Conservation (phyloP, 805 yeast species). For the Pichia sporocuriosa region DNA sequence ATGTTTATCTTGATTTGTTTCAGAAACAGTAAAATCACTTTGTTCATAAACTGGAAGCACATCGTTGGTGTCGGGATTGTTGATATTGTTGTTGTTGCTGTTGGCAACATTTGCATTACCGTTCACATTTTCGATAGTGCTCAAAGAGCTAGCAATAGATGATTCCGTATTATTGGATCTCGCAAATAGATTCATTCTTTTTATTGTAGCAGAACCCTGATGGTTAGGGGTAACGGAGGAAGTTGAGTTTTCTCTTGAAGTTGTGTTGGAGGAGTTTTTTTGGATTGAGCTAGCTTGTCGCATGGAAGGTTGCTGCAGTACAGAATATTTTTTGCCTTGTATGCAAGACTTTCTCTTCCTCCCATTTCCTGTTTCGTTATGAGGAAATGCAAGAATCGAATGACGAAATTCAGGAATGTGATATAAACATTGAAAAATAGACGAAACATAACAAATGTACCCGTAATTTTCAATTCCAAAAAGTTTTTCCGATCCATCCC, state of each 20-base stretch:
- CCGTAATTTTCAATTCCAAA: slow-evolving; percentile 84
- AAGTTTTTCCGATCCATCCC: slow-evolving; percentile 62
- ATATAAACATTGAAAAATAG: slow-evolving; percentile 82
- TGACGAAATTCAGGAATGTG: slow-evolving; percentile 65
- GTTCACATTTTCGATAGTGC: too few species aligned
- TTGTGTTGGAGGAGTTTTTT: too few species aligned
- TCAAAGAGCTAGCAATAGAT: neutral
- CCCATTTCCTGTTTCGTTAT: slow-evolving; percentile 24
- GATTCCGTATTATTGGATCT: slow-evolving; percentile 23
- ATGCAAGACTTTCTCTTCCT: slow-evolving; percentile 32
- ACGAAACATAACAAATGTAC: slow-evolving; percentile 90
- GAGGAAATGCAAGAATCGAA: slow-evolving; percentile 44
- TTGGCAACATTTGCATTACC: too few species aligned
- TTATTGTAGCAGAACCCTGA: too few species aligned
- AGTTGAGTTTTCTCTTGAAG: neutral
- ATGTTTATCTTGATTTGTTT: slow-evolving; percentile 16
- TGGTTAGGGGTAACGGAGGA: neutral
- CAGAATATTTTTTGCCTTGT: too few species aligned
- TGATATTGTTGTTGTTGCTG: too few species aligned
- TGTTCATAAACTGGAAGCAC: too few species aligned
- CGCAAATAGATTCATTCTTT: neutral
- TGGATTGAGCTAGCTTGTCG: too few species aligned
- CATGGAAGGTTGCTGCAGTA: too few species aligned
- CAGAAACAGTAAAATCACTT: slow-evolving; percentile 3
- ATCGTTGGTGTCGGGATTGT: too few species aligned